phyloP scores from a whole-genome alignment of 352 stramenopile species.

The Lagenidium giganteum region DNA sequence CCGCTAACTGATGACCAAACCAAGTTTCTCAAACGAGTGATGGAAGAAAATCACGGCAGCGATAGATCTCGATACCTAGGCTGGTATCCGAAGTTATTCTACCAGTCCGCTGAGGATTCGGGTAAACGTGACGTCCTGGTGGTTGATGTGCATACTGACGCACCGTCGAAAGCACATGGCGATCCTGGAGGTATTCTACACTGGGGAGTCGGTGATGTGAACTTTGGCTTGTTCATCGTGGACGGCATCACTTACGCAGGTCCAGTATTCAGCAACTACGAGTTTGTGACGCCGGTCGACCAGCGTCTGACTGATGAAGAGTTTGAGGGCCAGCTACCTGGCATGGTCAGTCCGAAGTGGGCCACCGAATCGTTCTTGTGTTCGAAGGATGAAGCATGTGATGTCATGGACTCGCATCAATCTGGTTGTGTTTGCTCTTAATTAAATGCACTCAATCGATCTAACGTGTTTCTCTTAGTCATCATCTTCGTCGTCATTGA shows the following conservation, averaged over 20 bases:
- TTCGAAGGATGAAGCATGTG: too few relatives aligned
- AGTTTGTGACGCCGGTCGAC: conserved; percentile 1
- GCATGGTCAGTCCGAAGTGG: too few relatives aligned
- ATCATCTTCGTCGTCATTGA: too few relatives aligned
- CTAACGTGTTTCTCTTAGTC: too few relatives aligned
- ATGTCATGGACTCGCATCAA: too few relatives aligned
- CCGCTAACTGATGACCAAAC: conserved; percentile 11
- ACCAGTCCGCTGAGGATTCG: background rate
- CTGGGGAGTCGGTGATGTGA: conserved; percentile 3
- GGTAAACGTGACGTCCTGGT: conserved; percentile 3
- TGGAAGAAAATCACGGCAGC: conserved; percentile 15
- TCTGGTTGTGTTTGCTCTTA: too few relatives aligned
- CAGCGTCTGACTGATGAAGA: background rate
- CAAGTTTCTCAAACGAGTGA: conserved; percentile 18
- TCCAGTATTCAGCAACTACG: conserved; percentile 9
- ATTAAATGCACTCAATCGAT: too few relatives aligned
- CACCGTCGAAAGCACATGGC: background rate
- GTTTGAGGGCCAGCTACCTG: too few relatives aligned
- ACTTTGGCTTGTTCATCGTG: conserved; percentile 3
- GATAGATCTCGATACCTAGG: conserved; percentile 15
- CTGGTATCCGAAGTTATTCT: conserved; percentile 9
- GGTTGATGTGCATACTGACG: conserved; percentile 2
- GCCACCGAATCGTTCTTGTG: too few relatives aligned
- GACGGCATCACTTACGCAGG: conserved; percentile 8
- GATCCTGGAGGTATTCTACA: conserved; percentile 5